Evolutionary conservation across 768 basidiomycete genomes (phyloP).

Genomic region (Termitomyces sp.): DNA sequence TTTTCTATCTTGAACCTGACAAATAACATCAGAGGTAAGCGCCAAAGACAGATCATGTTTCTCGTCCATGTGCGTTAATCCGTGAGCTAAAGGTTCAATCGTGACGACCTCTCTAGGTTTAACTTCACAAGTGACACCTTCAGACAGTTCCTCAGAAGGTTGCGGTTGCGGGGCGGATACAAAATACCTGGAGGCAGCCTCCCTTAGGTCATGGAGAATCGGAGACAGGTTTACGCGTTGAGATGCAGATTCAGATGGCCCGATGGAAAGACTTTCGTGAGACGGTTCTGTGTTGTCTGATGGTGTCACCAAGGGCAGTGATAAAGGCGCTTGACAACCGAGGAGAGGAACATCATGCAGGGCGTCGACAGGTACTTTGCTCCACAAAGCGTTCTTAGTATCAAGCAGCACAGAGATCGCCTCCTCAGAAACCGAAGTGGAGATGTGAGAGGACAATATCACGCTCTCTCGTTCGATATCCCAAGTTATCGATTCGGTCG

Average conservation of each 20-base stretch:
- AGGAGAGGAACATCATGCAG: background rate
- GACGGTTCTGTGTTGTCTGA: background rate
- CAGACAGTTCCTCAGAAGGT: background rate
- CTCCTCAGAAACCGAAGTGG: background rate
- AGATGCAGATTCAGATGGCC: slow-evolving; percentile 54
- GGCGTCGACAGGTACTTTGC: background rate
- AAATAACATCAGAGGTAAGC: background rate
- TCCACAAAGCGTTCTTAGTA: slow-evolving; percentile 17
- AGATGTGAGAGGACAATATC: slow-evolving; percentile 17
- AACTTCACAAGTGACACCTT: background rate
- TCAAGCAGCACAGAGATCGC: slow-evolving; percentile 30
- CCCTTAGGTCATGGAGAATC: background rate
- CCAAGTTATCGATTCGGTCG: slow-evolving; percentile 43
- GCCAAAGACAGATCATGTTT: background rate
- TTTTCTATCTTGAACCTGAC: background rate
- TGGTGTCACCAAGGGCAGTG: background rate
- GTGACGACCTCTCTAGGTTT: background rate
- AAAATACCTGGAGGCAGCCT: slow-evolving; percentile 12
- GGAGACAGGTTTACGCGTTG: slow-evolving; percentile 21
- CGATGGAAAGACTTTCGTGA: slow-evolving; percentile 17
- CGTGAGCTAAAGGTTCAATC: background rate
- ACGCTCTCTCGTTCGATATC: slow-evolving; percentile 43
- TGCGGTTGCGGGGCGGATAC: background rate
- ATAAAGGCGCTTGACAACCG: background rate
- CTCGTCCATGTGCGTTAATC: no score